phyloP scores from a whole-genome alignment of 2,329 filamentous ascomycete genomes.

The Lasiodiplodia sp. region DNA sequence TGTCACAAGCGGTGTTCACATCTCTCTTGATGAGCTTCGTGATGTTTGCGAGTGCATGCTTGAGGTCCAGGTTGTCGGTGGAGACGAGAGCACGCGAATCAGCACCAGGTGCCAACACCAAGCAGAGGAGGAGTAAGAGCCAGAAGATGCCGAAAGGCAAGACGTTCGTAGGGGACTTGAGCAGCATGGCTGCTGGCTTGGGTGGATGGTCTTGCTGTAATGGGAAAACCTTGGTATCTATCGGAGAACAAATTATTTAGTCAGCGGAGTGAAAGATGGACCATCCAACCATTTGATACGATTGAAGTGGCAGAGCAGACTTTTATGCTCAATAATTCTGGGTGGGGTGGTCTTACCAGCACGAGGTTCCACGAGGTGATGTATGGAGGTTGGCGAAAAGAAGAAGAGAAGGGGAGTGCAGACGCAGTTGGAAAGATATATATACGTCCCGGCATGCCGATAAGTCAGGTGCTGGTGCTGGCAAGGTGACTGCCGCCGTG shows the following conservation, averaged over 20 bases:
- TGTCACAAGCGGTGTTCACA: neutral
- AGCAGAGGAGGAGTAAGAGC: neutral
- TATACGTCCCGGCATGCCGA: too few relatives aligned
- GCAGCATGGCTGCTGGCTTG: neutral
- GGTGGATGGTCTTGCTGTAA: neutral
- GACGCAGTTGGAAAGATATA: neutral
- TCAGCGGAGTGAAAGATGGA: neutral
- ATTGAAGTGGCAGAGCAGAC: too few relatives aligned
- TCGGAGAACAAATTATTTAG: too few relatives aligned
- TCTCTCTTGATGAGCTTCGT: neutral
- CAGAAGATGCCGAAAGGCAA: neutral
- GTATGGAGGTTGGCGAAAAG: neutral
- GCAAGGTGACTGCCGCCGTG: too few relatives aligned
- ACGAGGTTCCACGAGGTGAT: neutral
- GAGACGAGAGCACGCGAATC: neutral
- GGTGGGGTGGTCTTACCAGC: neutral
- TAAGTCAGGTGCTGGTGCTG: too few relatives aligned
- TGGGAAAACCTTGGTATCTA: neutral
- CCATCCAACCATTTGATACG: too few relatives aligned
- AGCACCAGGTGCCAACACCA: neutral
- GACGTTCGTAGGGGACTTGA: neutral
- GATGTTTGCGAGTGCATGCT: neutral
- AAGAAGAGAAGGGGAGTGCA: neutral
- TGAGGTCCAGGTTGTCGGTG: neutral
- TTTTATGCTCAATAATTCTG: too few relatives aligned